phyloP scores from a whole-genome alignment of 1,139 yeast genomes.

The Hyphopichia burtonii region DNA sequence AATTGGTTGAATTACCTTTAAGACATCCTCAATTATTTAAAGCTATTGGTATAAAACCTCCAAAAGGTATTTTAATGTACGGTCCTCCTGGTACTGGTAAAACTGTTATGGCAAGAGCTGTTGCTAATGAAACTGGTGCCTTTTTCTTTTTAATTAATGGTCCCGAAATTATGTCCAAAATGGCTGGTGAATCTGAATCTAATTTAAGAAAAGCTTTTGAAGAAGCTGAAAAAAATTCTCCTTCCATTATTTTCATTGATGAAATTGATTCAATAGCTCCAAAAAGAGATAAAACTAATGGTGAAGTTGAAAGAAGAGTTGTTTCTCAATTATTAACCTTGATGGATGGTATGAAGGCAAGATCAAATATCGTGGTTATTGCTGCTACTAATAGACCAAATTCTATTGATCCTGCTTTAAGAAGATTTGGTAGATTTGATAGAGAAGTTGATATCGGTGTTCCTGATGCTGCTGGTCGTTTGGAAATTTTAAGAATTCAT shows the following conservation, averaged over 20 bases:
- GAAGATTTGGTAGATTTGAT: conserved; percentile 98
- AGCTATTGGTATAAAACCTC: conserved; percentile 96
- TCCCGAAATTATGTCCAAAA: conserved; percentile 99
- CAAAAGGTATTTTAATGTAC: conserved; percentile 94
- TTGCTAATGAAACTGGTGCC: conserved; percentile 98
- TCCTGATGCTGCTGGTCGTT: conserved; percentile 98
- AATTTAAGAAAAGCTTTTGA: conserved; percentile 97
- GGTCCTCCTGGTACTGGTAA: conserved; percentile 99
- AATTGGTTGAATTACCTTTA: conserved; percentile 91
- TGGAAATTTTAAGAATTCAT: conserved; percentile 81
- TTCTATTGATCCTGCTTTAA: conserved; percentile 95
- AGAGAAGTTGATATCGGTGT: conserved; percentile 99
- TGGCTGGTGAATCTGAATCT: conserved; percentile 99
- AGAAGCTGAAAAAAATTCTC: conserved; percentile 98
- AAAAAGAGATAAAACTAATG: conserved; percentile 98
- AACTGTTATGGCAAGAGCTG: conserved; percentile 99
- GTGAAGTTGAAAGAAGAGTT: conserved; percentile 96
- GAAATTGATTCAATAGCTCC: conserved; percentile 99
- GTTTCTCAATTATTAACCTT: conserved; percentile 94
- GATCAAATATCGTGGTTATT: conserved; percentile 94
- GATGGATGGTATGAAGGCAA: conserved; percentile 99
- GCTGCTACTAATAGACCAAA: conserved; percentile 92
- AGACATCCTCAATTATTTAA: conserved; percentile 97
- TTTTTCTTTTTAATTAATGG: conserved; percentile 97
- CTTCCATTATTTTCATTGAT: conserved; percentile 95